A percentile compares a stretch with the other conserved stretches of the same genome.
Evolutionary conservation across 352 stramenopile species (phyloP).

Genomic region (Elongisporangium anandrum): DNA sequence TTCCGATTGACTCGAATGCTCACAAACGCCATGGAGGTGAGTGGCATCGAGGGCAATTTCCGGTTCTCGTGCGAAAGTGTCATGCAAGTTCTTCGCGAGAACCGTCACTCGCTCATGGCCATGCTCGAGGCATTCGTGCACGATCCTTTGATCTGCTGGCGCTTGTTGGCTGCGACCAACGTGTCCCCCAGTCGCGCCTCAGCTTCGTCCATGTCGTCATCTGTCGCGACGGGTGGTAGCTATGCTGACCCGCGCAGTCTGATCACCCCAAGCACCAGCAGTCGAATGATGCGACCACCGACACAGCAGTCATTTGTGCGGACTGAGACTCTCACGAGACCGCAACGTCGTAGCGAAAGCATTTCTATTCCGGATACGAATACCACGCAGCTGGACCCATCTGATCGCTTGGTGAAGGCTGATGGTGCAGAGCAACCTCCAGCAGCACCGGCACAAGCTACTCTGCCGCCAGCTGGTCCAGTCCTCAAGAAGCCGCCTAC

Average conservation of each 20-base stretch:
- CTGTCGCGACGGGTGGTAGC: slow-evolving; percentile 9
- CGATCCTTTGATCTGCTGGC: slow-evolving; percentile 98
- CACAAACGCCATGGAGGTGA: slow-evolving; percentile 98
- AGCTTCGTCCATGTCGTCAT: slow-evolving; percentile 27
- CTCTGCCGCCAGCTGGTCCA: not conserved
- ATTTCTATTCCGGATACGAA: slow-evolving; percentile 46
- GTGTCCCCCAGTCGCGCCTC: slow-evolving; percentile 36
- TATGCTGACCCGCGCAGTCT: not conserved
- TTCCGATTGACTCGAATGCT: slow-evolving; percentile 99
- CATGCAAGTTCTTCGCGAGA: slow-evolving; percentile 97
- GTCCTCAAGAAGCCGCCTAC: not conserved
- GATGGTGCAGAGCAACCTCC: slow-evolving; percentile 1
- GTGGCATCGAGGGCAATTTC: slow-evolving; percentile 98
- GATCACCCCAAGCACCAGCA: slow-evolving; percentile 5
- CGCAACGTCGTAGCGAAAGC: slow-evolving; percentile 39
- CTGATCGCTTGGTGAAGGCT: slow-evolving; percentile 4
- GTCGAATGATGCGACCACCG: not conserved
- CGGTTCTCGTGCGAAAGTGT: slow-evolving; percentile 96
- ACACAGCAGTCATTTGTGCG: not conserved
- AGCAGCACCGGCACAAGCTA: slow-evolving; percentile 4
- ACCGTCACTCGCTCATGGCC: slow-evolving; percentile 96
- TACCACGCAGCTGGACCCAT: slow-evolving; percentile 12
- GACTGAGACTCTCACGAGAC: not conserved
- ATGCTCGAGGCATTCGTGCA: slow-evolving; percentile 99
- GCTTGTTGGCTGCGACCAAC: slow-evolving; percentile 79